Conservation (phyloP, 2,329 filamentous ascomycete genomes). For the Leptosphaerulina australis region DNA sequence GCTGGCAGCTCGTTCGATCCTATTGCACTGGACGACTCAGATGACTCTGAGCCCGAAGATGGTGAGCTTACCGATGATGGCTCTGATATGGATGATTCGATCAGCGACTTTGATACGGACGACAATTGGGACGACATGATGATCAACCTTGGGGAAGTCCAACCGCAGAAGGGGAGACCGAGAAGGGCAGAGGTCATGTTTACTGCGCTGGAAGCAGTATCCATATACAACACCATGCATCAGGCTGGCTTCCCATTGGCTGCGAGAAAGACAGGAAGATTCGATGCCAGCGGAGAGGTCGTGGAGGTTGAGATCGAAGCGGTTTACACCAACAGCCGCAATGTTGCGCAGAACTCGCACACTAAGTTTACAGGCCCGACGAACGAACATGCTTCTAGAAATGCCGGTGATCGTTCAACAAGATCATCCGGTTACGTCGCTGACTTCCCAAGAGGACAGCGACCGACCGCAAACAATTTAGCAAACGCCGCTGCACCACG, state of each 20-base stretch:
- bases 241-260: slow-evolving; percentile 24
- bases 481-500: slow-evolving; percentile 20
- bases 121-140: slow-evolving; percentile 26
- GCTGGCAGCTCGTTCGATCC: slow-evolving; percentile 20
- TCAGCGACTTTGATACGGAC: slow-evolving; percentile 22
- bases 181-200: slow-evolving; percentile 29
- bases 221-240: slow-evolving; percentile 24
- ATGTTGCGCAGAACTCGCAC: slow-evolving; percentile 5
- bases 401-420: background rate
- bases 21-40: slow-evolving; percentile 18
- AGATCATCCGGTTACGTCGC: slow-evolving; percentile 10
- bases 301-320: slow-evolving; percentile 10
- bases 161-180: slow-evolving; percentile 2
- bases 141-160: slow-evolving; percentile 30
- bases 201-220: slow-evolving; percentile 24
- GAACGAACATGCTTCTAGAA: background rate
- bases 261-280: slow-evolving; percentile 17
- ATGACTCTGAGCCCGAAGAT: slow-evolving; percentile 22
- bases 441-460: slow-evolving; percentile 19
- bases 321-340: slow-evolving; percentile 1
- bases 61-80: slow-evolving; percentile 23
- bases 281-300: slow-evolving; percentile 18
- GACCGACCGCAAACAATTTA: slow-evolving; percentile 4
- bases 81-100: slow-evolving; percentile 10
- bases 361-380: background rate